Evolutionary conservation across 345 rosid species (phyloP).

Genomic region (Erysimum cheiranthoides): DNA sequence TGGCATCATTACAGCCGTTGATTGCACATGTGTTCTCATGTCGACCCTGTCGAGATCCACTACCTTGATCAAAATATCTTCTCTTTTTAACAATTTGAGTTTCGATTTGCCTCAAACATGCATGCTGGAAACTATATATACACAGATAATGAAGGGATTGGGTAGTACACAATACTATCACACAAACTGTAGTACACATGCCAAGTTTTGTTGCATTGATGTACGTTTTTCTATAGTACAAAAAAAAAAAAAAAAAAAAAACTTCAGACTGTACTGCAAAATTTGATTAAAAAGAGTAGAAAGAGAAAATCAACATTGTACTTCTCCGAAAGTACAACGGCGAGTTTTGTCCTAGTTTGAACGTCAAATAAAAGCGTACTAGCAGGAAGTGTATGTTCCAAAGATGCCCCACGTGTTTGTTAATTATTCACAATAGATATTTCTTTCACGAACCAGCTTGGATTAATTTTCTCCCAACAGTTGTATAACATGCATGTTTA

Average conservation of each 20-base stretch:
- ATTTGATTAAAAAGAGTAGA: neutral
- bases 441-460: neutral
- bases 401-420: neutral
- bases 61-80: constrained; percentile 19
- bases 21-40: constrained; percentile 42
- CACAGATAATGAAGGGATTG: neutral
- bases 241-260: neutral
- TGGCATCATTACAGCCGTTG: constrained; percentile 34
- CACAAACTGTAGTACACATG: constrained; percentile 31
- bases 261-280: constrained; percentile 25
- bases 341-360: constrained; percentile 29
- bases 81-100: neutral
- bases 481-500: neutral
- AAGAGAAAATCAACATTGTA: constrained; percentile 20
- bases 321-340: constrained; percentile 26
- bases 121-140: constrained; percentile 20
- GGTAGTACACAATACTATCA: constrained; percentile 33
- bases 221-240: constrained; percentile 36
- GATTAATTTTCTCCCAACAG: neutral
- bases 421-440: neutral
- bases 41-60: constrained; percentile 47
- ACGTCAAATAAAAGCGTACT: neutral
- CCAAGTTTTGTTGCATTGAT: constrained; percentile 17
- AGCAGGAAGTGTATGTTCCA: neutral
- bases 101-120: neutral